These are phyloP conservation scores for Pseudotsuga menziesii DNA, from an alignment of 75 land plant species.

Conservation along the genomic window DNA sequence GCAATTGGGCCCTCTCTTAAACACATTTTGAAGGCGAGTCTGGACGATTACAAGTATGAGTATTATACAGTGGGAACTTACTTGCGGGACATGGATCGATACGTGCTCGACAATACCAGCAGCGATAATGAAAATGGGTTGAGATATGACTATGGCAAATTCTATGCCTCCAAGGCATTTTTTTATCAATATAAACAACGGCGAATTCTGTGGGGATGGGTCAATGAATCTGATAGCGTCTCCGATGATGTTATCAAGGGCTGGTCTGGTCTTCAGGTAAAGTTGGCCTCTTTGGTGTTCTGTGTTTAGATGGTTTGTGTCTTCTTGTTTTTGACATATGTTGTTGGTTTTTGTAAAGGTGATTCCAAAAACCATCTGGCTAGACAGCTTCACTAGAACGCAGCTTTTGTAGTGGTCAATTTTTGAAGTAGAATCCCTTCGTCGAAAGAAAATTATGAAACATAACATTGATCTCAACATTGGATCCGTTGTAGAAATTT, in stretches of 20 bases:
- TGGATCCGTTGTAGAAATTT: background rate
- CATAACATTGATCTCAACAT: background rate
- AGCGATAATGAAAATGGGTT: conserved; percentile 7
- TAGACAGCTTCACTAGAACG: conserved; percentile 3
- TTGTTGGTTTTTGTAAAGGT: conserved; percentile 3
- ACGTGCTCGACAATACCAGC: background rate
- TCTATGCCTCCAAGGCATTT: conserved; percentile 48
- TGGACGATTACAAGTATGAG: conserved; percentile 25
- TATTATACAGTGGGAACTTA: conserved; percentile 30
- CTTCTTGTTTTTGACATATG: background rate
- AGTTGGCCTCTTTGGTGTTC: too few relatives aligned
- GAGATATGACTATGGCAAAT: conserved; percentile 43
- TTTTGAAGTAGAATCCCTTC: conserved; percentile 25
- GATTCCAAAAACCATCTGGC: conserved; percentile 18
- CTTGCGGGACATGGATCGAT: background rate
- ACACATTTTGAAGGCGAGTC: conserved; percentile 62
- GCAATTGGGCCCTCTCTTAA: conserved; percentile 29
- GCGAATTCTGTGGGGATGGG: conserved; percentile 51
- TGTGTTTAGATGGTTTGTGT: too few relatives aligned
- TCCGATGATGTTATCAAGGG: conserved; percentile 32
- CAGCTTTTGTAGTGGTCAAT: conserved; percentile 26
- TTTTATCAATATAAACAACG: conserved; percentile 18
- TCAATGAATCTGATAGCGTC: conserved; percentile 32
- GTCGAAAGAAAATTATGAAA: background rate
- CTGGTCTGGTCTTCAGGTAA: conserved; percentile 40